Evolutionary conservation across 139 green algal species (phyloP), one percentile per base, ranked within the genome.

Genomic region (Chlamydomonas sp.): DNA sequence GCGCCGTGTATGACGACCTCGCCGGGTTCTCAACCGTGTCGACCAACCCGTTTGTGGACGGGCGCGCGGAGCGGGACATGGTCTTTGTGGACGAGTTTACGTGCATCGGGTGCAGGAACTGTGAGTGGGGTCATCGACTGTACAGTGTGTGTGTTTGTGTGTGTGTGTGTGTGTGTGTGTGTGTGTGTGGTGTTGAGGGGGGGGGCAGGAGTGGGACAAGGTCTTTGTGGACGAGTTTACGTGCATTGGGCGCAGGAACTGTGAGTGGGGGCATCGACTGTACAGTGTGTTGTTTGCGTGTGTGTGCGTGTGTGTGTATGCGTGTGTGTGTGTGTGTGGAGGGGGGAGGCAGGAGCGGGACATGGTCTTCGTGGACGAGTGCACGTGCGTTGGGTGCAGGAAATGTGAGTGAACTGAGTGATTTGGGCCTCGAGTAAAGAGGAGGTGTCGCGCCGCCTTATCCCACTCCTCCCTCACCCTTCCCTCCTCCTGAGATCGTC

Each of bases 31-130:
- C 37, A 26, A 31, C 36, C 2, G 39, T 66, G n/a, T 70, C 65
- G 47, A 65, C 81, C 37, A 87, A 87, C 73, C 81, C 81, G 8
- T 87, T 87, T 61, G 36, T 76, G 58, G 78, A 84, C 54, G 66
- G 49, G 36, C 69, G 48, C 24, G 73, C 64, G 35, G 50, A 70
- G 6, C 3, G 8, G 0, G 68, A 82, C 65, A 10, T 48, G 60
- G 54, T 83, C 31, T 83, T 83, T 67, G 77, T 83, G 31, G 77
- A 83, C 47, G 77, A 83, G 64, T 77, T 73, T 31, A 76, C 77
- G 2, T 83, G 77, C 78, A 87, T 87, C 35, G 81, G 81, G 10
- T 48, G 54, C 54, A 30, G 54, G 16, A 64, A 64, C 26, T 64
- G 54, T 64, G 54, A 64, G 54, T 64, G 13, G 16, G n/a, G n/a